phyloP scores from a whole-genome alignment of 2,329 filamentous ascomycete species.

The Exophiala spinifera region DNA sequence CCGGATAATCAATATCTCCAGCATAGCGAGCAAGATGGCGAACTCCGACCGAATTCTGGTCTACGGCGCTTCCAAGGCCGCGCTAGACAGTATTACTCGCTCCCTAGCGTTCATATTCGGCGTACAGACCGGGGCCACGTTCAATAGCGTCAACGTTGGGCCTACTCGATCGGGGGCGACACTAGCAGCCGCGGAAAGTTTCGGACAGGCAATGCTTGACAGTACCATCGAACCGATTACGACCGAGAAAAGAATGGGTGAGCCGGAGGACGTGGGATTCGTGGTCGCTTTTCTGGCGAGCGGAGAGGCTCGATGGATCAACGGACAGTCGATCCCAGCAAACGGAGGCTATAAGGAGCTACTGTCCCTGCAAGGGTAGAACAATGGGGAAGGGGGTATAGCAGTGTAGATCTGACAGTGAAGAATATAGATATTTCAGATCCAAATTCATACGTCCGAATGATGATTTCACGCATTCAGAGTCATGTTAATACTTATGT shows the following conservation, averaged over 20 bases:
- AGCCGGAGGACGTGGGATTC: slow-evolving; percentile 47
- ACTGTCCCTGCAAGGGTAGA: slow-evolving; percentile 13
- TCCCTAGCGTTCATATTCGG: slow-evolving; percentile 30
- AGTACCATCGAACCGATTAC: slow-evolving; percentile 46
- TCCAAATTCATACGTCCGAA: too few species aligned
- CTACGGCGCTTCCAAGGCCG: too few species aligned
- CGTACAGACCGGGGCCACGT: slow-evolving; percentile 18
- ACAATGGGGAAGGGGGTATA: too few species aligned
- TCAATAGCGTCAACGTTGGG: slow-evolving; percentile 33
- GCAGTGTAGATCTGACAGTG: too few species aligned
- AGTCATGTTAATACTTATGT: too few species aligned
- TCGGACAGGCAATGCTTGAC: too few species aligned
- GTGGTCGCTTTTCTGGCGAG: slow-evolving; percentile 48
- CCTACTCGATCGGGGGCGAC: slow-evolving; percentile 22
- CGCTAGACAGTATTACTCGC: not conserved
- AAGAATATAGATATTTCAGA: too few species aligned
- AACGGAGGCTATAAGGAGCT: slow-evolving; percentile 31
- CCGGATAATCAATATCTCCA: slow-evolving; percentile 21
- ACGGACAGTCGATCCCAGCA: slow-evolving; percentile 41
- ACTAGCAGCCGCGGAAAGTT: slow-evolving; percentile 28
- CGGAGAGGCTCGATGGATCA: slow-evolving; percentile 48
- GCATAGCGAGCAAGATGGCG: slow-evolving; percentile 1
- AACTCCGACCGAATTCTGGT: too few species aligned
- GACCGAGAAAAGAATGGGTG: slow-evolving; percentile 39
- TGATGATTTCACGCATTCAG: too few species aligned